Conservation (phyloP, 495 filamentous ascomycete species). For the Tuber borchii region DNA sequence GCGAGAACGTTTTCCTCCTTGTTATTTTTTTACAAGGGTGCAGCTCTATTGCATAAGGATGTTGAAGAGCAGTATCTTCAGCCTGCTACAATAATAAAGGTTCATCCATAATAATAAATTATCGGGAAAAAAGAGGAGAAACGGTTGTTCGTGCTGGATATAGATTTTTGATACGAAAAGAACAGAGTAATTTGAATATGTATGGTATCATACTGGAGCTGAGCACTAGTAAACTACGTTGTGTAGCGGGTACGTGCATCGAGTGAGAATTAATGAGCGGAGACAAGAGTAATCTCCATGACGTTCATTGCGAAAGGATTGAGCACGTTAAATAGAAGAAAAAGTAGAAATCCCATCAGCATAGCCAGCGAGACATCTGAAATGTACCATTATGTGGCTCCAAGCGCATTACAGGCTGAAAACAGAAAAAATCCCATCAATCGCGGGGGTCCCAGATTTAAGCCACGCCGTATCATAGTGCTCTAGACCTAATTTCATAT, state of each 20-base stretch:
- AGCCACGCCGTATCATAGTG: neutral
- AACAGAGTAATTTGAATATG: neutral
- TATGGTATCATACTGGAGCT: neutral
- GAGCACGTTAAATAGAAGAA: neutral
- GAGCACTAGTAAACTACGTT: no score
- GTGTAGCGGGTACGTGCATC: neutral
- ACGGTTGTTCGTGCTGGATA: neutral
- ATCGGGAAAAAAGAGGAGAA: neutral
- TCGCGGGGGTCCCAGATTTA: neutral
- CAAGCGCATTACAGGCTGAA: neutral
- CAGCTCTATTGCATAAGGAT: slow-evolving; percentile 5
- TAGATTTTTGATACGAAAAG: neutral
- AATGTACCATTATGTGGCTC: neutral
- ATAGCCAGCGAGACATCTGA: neutral
- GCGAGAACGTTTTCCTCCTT: neutral
- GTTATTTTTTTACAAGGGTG: neutral
- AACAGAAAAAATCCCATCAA: neutral
- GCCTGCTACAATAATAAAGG: neutral
- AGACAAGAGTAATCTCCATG: neutral
- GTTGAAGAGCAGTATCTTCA: neutral
- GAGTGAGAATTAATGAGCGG: neutral
- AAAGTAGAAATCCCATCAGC: neutral
- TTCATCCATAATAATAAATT: neutral
- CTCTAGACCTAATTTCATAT: neutral
- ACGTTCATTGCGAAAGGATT: neutral